Conservation (phyloP, 129 eudicot genomes). For the Pittosporum tobira region DNA sequence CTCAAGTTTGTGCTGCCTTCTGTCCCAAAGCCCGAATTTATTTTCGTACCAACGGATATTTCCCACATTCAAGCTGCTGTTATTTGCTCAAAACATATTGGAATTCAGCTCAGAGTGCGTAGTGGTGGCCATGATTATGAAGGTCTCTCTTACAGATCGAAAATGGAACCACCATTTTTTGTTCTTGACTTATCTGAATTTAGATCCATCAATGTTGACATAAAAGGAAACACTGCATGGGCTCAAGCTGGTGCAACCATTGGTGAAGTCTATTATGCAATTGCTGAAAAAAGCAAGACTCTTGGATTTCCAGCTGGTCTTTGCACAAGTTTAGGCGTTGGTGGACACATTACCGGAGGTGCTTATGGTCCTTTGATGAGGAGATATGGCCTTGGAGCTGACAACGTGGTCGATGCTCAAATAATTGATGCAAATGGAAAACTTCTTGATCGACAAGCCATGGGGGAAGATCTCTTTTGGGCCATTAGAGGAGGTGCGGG, state of each 20-base stretch:
- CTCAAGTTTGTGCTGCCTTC: slow-evolving; percentile 1
- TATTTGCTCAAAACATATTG: too few relatives aligned
- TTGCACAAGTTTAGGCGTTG: slow-evolving; percentile 6
- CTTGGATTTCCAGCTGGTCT: slow-evolving; percentile 8
- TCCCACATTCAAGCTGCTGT: too few relatives aligned
- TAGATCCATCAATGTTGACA: not conserved
- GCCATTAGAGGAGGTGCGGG: too few relatives aligned
- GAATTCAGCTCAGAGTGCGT: too few relatives aligned
- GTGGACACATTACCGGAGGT: too few relatives aligned
- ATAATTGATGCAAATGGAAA: too few relatives aligned
- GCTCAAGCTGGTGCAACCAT: too few relatives aligned
- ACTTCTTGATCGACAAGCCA: slow-evolving; percentile 1
- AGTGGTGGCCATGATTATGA: too few relatives aligned
- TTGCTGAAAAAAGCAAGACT: slow-evolving; percentile 8
- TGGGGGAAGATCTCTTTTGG: too few relatives aligned
- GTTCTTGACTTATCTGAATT: slow-evolving; percentile 5
- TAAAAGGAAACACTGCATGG: slow-evolving; percentile 9
- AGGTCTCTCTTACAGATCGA: slow-evolving; percentile 1
- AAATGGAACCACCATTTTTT: slow-evolving; percentile 6
- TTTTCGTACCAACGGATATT: not conserved
- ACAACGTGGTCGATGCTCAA: too few relatives aligned
- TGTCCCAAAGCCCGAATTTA: slow-evolving; percentile 7
- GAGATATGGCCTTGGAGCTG: too few relatives aligned
- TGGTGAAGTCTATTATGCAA: slow-evolving; percentile 3
- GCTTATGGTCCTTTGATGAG: too few relatives aligned